Conservation (phyloP, 495 filamentous ascomycete genomes). For the Aspergillus mulundensis region DNA sequence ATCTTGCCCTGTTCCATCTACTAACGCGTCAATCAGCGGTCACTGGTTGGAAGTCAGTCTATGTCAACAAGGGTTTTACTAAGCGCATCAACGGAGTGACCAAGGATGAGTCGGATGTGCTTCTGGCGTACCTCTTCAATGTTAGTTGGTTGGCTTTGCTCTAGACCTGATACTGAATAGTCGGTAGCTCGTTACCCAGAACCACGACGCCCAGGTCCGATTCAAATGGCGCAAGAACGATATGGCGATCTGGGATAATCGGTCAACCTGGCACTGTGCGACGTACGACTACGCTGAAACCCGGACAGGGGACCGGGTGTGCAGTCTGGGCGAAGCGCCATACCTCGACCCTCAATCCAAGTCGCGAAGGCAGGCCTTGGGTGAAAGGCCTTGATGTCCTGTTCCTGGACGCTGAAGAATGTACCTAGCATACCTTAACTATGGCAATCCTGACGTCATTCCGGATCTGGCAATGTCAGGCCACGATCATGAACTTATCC, state of each 20-base stretch:
- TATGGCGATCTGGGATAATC: slow-evolving; percentile 75
- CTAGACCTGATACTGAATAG: not conserved
- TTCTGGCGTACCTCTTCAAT: slow-evolving; percentile 39
- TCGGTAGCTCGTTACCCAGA: slow-evolving; percentile 54
- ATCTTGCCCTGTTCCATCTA: not conserved
- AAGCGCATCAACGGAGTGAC: slow-evolving; percentile 58
- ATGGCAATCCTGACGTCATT: slow-evolving; percentile 1
- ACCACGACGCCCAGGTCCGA: slow-evolving; percentile 72
- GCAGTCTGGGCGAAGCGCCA: slow-evolving; percentile 61
- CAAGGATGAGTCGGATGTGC: slow-evolving; percentile 30
- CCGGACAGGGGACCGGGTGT: slow-evolving; percentile 54
- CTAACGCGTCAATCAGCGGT: slow-evolving; percentile 37
- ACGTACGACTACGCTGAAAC: slow-evolving; percentile 58
- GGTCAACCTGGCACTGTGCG: slow-evolving; percentile 63
- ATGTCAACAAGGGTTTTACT: slow-evolving; percentile 59
- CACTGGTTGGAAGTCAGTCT: slow-evolving; percentile 74
- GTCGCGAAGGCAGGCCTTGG: slow-evolving; percentile 26
- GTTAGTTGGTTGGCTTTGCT: slow-evolving; percentile 35
- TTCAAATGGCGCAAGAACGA: slow-evolving; percentile 59
- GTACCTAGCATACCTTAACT: not conserved
- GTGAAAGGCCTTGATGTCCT: not conserved
- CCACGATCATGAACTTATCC: not conserved
- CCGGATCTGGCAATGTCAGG: not conserved
- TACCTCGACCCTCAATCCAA: slow-evolving; percentile 53
- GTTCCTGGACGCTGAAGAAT: not conserved